Percentiles rank a stretch among this genome's conserved stretches.
phyloP scores from a whole-genome alignment of 768 basidiomycete species.

The Mrakia frigida region DNA sequence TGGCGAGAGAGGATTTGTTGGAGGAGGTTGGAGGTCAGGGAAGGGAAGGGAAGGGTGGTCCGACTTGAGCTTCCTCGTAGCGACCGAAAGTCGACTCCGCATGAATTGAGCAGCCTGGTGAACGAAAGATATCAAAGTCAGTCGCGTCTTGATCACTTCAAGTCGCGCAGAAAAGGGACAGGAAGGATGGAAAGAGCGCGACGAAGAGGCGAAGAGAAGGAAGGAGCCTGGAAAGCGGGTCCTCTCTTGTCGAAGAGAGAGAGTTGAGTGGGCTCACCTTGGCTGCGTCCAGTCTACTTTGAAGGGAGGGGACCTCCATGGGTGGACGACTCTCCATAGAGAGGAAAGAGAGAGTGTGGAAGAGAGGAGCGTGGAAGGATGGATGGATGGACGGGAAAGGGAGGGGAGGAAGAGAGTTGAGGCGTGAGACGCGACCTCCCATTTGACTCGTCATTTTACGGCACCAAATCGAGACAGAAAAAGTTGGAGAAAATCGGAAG shows the following conservation, averaged over 20 bases:
- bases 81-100: slow-evolving; percentile 9
- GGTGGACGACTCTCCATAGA: not conserved
- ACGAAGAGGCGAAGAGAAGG: not conserved
- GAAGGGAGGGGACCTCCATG: not conserved
- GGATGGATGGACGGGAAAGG: not conserved
- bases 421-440: not conserved
- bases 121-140: not conserved
- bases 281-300: not conserved
- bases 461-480: not conserved
- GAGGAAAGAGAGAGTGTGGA: not conserved
- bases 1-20: not conserved
- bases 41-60: not conserved
- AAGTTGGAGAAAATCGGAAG: too few species aligned
- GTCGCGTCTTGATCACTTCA: not conserved
- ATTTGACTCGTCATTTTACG: not conserved
- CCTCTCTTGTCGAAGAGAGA: too few species aligned
- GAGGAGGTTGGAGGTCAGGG: not conserved
- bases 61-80: slow-evolving; percentile 1
- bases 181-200: not conserved
- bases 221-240: not conserved
- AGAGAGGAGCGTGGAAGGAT: not conserved
- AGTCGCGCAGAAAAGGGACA: not conserved
- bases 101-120: slow-evolving; percentile 5
- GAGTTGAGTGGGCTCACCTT: not conserved
- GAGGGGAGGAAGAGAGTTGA: not conserved